These are phyloP conservation scores for Albugo candida DNA, from an alignment of 352 stramenopile genomes.

Conservation along the genomic window DNA sequence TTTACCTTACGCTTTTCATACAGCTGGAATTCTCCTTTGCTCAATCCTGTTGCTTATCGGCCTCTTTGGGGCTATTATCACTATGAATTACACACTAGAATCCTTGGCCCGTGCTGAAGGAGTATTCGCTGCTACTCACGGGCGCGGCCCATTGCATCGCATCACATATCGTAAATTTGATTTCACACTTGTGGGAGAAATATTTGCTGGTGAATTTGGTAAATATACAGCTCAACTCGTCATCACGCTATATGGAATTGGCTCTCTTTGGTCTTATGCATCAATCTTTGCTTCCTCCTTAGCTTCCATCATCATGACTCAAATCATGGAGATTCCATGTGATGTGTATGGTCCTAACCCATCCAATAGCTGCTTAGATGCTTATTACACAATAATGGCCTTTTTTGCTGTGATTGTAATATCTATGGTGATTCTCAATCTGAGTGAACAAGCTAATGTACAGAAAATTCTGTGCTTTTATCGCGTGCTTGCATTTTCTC, in stretches of 20 bases:
- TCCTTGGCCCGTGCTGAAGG: conserved; percentile 56
- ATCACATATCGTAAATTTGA: conserved; percentile 78
- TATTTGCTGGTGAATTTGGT: conserved; percentile 58
- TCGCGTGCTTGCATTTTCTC: conserved; percentile 45
- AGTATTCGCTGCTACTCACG: conserved; percentile 31
- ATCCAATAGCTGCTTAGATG: conserved; percentile 26
- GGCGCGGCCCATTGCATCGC: conserved; percentile 28
- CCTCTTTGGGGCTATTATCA: conserved; percentile 39
- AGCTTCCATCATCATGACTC: conserved; percentile 56
- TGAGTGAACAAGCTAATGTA: conserved; percentile 60
- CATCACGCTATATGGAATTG: conserved; percentile 55
- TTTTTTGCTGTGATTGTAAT: conserved; percentile 58
- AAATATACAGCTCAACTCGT: conserved; percentile 46
- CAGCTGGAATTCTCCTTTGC: conserved; percentile 42
- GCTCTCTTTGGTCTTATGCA: conserved; percentile 66
- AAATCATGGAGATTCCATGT: conserved; percentile 35
- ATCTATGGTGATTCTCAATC: conserved; percentile 66
- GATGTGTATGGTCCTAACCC: conserved; percentile 39
- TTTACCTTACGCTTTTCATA: conserved; percentile 55
- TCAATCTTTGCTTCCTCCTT: conserved; percentile 76
- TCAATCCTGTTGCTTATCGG: conserved; percentile 37
- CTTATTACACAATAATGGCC: conserved; percentile 59
- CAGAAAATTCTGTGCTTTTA: conserved; percentile 72
- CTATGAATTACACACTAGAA: conserved; percentile 81
- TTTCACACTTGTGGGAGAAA: conserved; percentile 59